Conservation (phyloP, 441 rosid genomes). For the Syzygium malaccense region DNA sequence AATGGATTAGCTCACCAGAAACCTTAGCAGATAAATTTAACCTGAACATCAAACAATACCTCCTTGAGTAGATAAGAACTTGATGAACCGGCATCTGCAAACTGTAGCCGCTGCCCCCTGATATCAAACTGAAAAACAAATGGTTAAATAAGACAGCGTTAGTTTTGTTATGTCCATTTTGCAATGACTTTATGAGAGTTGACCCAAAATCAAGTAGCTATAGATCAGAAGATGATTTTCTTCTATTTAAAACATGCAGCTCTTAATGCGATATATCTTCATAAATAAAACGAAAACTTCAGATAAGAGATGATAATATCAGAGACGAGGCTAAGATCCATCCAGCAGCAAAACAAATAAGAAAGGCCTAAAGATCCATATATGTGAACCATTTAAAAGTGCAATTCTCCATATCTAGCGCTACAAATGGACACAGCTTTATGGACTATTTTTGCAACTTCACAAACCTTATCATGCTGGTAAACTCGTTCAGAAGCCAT, state of each 20-base stretch:
- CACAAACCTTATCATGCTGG: conserved; percentile 55
- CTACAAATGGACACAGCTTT: background rate
- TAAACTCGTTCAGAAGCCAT: conserved; percentile 41
- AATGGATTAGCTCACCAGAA: background rate
- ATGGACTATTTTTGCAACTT: background rate
- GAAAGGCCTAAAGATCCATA: background rate
- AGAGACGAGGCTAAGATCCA: background rate
- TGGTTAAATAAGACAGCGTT: conserved; percentile 13
- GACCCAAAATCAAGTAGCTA: background rate
- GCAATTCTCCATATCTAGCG: background rate
- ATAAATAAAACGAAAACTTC: background rate
- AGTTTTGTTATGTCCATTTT: background rate
- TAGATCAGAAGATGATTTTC: background rate
- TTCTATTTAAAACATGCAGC: background rate
- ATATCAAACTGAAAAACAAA: conserved; percentile 57
- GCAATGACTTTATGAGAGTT: background rate
- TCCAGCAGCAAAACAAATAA: background rate
- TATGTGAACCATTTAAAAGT: background rate
- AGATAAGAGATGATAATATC: background rate
- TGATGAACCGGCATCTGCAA: conserved; percentile 69
- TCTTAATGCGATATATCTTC: background rate
- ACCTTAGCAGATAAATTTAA: background rate
- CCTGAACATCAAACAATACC: conserved; percentile 31
- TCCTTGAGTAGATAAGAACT: conserved; percentile 88
- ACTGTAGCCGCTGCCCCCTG: conserved; percentile 77